Evolutionary conservation across 2,329 filamentous ascomycete genomes (phyloP).

Genomic region (Xylariaceae sp.): DNA sequence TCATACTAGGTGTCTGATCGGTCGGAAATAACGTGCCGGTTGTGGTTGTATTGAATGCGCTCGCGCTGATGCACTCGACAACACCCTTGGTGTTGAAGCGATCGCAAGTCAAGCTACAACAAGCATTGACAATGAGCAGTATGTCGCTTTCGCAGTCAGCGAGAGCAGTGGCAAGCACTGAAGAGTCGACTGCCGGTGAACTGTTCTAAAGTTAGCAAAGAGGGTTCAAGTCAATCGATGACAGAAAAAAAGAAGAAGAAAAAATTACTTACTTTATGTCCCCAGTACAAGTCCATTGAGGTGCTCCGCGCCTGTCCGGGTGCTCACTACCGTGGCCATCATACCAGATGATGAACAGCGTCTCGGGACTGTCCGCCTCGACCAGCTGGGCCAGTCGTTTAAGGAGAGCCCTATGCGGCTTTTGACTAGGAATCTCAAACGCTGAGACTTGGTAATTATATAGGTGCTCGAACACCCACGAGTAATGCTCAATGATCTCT

Average conservation of each 20-base stretch:
- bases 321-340: slow-evolving; percentile 8
- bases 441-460: background rate
- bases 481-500: background rate
- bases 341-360: slow-evolving; percentile 11
- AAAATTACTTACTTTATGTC: background rate
- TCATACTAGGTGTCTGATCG: slow-evolving; percentile 6
- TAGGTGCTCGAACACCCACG: background rate
- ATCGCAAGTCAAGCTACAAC: slow-evolving; percentile 5
- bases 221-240: no score
- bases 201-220: no score
- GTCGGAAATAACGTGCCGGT: background rate
- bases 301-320: slow-evolving; percentile 2
- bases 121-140: slow-evolving; percentile 5
- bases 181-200: background rate
- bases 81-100: slow-evolving; percentile 6
- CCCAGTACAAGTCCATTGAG: slow-evolving; percentile 2
- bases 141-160: slow-evolving; percentile 12
- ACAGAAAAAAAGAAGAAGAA: no score
- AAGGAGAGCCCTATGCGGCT: background rate
- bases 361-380: background rate
- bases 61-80: slow-evolving; percentile 10
- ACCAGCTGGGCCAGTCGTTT: background rate
- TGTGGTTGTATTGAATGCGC: slow-evolving; percentile 4
- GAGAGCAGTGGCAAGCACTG: slow-evolving; percentile 1
- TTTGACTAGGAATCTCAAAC: background rate